Evolutionary conservation across 2,329 filamentous ascomycete genomes (phyloP).

Genomic region (Colletotrichum acutatum): DNA sequence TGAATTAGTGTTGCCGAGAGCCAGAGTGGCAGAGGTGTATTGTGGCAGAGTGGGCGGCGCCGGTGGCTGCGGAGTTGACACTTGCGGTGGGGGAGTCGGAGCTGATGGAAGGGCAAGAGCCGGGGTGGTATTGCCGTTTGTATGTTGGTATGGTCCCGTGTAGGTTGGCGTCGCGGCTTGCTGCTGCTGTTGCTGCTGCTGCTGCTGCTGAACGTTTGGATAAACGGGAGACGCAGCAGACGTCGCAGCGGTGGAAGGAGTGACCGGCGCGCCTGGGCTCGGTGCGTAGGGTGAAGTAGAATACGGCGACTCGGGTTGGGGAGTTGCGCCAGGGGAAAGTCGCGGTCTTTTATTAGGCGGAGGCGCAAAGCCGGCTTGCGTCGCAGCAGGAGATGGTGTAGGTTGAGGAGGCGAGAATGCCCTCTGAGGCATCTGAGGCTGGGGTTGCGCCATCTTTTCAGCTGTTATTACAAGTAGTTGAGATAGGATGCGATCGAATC

Average conservation of each 20-base stretch:
- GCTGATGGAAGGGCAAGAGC: slow-evolving; percentile 37
- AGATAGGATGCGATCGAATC: slow-evolving; percentile 27
- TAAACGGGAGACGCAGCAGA: slow-evolving; percentile 50
- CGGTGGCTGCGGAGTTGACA: slow-evolving; percentile 35
- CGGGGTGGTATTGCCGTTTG: slow-evolving; percentile 49
- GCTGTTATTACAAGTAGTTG: slow-evolving; percentile 3
- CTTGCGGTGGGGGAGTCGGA: slow-evolving; percentile 37
- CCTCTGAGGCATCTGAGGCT: slow-evolving; percentile 61
- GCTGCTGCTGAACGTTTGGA: slow-evolving; percentile 25
- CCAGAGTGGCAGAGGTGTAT: slow-evolving; percentile 40
- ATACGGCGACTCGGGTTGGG: slow-evolving; percentile 74
- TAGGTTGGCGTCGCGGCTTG: slow-evolving; percentile 44
- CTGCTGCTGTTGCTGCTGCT: slow-evolving; percentile 18
- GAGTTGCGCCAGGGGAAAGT: slow-evolving; percentile 75
- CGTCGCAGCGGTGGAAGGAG: slow-evolving; percentile 51
- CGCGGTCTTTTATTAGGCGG: slow-evolving; percentile 80
- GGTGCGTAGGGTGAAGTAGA: slow-evolving; percentile 61
- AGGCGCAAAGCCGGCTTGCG: slow-evolving; percentile 64
- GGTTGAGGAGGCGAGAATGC: slow-evolving; percentile 72
- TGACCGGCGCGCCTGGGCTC: slow-evolving; percentile 56
- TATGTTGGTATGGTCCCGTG: slow-evolving; percentile 47
- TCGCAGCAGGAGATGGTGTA: slow-evolving; percentile 69
- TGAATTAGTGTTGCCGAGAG: slow-evolving; percentile 17
- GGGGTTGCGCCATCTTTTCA: slow-evolving; percentile 68
- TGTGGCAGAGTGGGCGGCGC: slow-evolving; percentile 27